Evolutionary conservation across 495 filamentous ascomycete species (phyloP), one percentile per base, ranked within the genome.

Genomic region (Neurospora sp.): DNA sequence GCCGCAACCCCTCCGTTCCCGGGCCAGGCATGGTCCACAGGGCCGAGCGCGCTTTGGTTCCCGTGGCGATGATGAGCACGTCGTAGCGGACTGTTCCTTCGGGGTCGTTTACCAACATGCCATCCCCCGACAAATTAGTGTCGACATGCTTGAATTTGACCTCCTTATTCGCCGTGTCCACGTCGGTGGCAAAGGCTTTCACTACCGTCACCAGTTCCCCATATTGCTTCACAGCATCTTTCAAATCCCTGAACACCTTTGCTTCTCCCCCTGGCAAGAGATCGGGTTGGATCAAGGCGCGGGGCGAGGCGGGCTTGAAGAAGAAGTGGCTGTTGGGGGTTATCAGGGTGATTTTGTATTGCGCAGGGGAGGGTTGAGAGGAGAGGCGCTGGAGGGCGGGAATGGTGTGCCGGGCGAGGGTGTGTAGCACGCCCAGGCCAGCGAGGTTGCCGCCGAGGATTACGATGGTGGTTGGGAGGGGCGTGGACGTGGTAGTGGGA

Each of bases 241-340:
- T 11, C 0, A 73, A 27, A 6, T 69, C 11, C 9, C 22, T 42
- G 6, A 41, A 71, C n/a, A 81, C 59, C 18, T 83, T 79, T 18
- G 80, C 69, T 31, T 83, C 78, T 46, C 78, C 75, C 16, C 75
- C 72, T 14, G 81, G 78, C 20, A 81, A 70, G n/a, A 83, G 75
- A 12, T 76, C 75, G 0, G 79, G 79, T 5, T 72, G 75, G 68
- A 82, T 75, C 44, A 85, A 68, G 44, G 79, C 75, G 18, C 84
- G 83, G 0, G 85, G 83, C 2, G 82, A 70, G 42, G 78, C 82
- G 35, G 83, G 31, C 5, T 82, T 83, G 71, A 77, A 86, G 78
- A 76, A 85, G 73, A 84, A 76, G 38, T 83, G 74, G 39, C 76
- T 81, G 40, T 78, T 79, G 39, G 85, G 82, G 69, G 76, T 70